Conservation (phyloP, 2,329 filamentous ascomycete genomes). For the Neonectria coccinea region DNA sequence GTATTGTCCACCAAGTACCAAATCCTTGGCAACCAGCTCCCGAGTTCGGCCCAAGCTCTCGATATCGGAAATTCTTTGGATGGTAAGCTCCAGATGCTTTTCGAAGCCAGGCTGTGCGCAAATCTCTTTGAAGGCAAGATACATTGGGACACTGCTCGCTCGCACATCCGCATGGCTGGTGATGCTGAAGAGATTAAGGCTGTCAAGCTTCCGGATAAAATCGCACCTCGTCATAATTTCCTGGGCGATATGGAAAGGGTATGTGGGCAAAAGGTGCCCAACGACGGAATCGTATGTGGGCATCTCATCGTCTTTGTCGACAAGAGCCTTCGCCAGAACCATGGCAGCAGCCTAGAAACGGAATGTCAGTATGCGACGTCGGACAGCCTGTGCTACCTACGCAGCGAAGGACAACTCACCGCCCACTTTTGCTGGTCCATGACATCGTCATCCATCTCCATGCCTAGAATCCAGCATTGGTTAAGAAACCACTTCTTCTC, state of each 20-base stretch:
- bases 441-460: conserved; percentile 92
- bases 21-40: conserved; percentile 93
- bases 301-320: conserved; percentile 81
- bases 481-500: conserved; percentile 84
- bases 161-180: conserved; percentile 87
- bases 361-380: conserved; percentile 24
- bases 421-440: conserved; percentile 99
- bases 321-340: conserved; percentile 89
- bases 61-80: conserved; percentile 90
- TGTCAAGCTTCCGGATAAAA: conserved; percentile 93
- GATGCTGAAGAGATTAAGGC: conserved; percentile 95
- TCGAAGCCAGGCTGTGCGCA: conserved; percentile 83
- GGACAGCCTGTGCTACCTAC: not conserved
- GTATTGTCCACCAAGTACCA: conserved; percentile 87
- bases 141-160: conserved; percentile 96
- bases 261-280: conserved; percentile 83
- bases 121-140: conserved; percentile 88
- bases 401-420: conserved; percentile 61
- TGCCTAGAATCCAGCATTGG: conserved; percentile 79
- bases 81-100: conserved; percentile 82
- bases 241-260: conserved; percentile 84
- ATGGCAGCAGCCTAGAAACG: conserved; percentile 81
- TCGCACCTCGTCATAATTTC: conserved; percentile 96
- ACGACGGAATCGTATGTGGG: conserved; percentile 72
- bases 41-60: conserved; percentile 94